A percentile compares a stretch with the other conserved stretches of the same genome.
These are phyloP conservation scores for Penicillium canescens DNA, from an alignment of 495 filamentous ascomycete species.

Conservation along the genomic window DNA sequence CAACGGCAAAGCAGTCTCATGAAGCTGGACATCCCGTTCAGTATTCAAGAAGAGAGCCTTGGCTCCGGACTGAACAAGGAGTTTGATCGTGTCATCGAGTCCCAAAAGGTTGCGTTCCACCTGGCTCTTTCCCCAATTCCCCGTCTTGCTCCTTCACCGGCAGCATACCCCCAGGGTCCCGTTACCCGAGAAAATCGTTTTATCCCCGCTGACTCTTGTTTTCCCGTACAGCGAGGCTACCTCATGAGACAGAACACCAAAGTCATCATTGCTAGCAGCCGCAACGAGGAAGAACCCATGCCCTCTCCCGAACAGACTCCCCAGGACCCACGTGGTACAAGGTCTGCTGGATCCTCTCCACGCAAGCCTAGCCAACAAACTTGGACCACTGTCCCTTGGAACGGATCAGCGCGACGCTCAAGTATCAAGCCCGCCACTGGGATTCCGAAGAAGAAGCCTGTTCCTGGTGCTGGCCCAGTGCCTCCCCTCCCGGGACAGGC, in stretches of 20 bases:
- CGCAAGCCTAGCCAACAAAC: conserved; percentile 78
- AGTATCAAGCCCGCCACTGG: conserved; percentile 61
- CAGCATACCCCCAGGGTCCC: conserved; percentile 8
- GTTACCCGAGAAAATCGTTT: conserved; percentile 4
- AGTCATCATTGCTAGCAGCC: conserved; percentile 84
- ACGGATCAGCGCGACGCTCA: conserved; percentile 68
- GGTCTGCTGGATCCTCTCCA: conserved; percentile 69
- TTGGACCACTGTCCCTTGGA: conserved; percentile 97
- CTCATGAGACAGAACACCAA: conserved; percentile 99
- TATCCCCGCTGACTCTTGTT: conserved; percentile 56
- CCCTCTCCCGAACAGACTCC: conserved; percentile 49
- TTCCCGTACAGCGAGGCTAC: conserved; percentile 84
- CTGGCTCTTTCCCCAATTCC: conserved; percentile 46
- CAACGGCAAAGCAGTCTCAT: conserved; percentile 55
- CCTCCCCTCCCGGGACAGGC: conserved; percentile 89
- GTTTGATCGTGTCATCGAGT: conserved; percentile 93
- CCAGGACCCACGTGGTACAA: conserved; percentile 54
- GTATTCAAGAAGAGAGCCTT: conserved; percentile 53
- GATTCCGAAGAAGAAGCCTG: conserved; percentile 64
- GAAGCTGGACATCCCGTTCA: conserved; percentile 68
- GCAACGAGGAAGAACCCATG: conserved; percentile 46
- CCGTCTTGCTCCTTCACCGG: conserved; percentile 8
- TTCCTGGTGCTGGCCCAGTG: conserved; percentile 51
- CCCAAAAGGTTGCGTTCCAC: conserved; percentile 87
- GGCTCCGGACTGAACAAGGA: conserved; percentile 86